Conservation (phyloP, 768 basidiomycete species). For the Naganishia friedmannii region DNA sequence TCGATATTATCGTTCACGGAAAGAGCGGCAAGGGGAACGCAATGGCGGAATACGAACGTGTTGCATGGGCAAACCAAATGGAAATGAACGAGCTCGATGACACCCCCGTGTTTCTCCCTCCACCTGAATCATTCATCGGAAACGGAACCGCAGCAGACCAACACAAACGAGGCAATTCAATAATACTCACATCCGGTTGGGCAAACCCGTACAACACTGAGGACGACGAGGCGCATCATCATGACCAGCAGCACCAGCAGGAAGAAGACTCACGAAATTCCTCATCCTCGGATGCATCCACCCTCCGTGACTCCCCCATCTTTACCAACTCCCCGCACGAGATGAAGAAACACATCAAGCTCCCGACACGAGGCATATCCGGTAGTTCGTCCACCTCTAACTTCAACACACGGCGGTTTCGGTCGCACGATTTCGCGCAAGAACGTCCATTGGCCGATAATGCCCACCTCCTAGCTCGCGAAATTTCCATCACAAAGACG, state of each 20-base stretch:
- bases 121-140: neutral
- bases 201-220: neutral
- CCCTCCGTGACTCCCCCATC: slow-evolving; percentile 22
- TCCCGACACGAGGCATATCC: slow-evolving; percentile 33
- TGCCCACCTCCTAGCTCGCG: neutral
- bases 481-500: too few species aligned
- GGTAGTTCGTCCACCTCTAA: slow-evolving; percentile 19
- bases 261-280: neutral
- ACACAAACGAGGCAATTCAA: neutral
- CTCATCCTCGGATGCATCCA: slow-evolving; percentile 8
- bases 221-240: too few species aligned
- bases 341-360: slow-evolving; percentile 11
- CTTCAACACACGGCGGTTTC: too few species aligned
- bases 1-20: neutral
- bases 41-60: slow-evolving; percentile 10
- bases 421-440: neutral
- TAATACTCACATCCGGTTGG: slow-evolving; percentile 10
- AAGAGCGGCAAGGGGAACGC: neutral
- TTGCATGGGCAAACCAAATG: slow-evolving; percentile 13
- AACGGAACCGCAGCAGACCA: neutral
- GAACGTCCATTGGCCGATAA: neutral
- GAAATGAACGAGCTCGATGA: slow-evolving; percentile 12
- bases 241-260: neutral
- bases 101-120: neutral
- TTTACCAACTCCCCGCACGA: slow-evolving; percentile 24